Evolutionary conservation across 2,329 filamentous ascomycete genomes (phyloP).

Genomic region (Exophiala oligosperma): DNA sequence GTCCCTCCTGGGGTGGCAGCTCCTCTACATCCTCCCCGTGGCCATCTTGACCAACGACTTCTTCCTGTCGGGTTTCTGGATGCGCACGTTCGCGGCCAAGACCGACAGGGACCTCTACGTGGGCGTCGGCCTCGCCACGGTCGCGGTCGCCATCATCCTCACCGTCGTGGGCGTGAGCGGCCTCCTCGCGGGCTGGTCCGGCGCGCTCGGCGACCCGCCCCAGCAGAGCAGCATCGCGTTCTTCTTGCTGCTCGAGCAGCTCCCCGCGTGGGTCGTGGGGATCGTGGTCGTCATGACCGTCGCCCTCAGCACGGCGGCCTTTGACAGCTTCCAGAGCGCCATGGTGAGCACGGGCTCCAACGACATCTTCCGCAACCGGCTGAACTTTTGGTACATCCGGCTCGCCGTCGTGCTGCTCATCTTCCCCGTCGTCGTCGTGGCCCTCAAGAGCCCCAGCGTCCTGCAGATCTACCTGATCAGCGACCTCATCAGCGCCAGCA

Average conservation of each 20-base stretch:
- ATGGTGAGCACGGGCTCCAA: slow-evolving; percentile 85
- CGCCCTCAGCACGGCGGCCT: slow-evolving; percentile 72
- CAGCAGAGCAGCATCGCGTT: slow-evolving; percentile 69
- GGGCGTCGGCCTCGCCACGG: slow-evolving; percentile 68
- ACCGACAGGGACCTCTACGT: slow-evolving; percentile 77
- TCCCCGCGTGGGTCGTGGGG: slow-evolving; percentile 79
- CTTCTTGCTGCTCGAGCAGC: slow-evolving; percentile 69
- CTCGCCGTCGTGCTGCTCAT: slow-evolving; percentile 69
- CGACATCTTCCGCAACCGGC: slow-evolving; percentile 78
- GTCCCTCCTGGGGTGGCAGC: slow-evolving; percentile 76
- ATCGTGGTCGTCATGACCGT: slow-evolving; percentile 80
- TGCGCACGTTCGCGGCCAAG: slow-evolving; percentile 76
- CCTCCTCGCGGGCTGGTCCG: slow-evolving; percentile 76
- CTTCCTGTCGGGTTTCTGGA: slow-evolving; percentile 82
- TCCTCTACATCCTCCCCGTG: slow-evolving; percentile 79
- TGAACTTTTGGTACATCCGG: slow-evolving; percentile 74
- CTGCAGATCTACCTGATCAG: slow-evolving; percentile 82
- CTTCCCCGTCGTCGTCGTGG: slow-evolving; percentile 71
- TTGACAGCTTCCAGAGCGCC: slow-evolving; percentile 77
- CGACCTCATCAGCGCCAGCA: slow-evolving; percentile 73
- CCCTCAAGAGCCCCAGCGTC: slow-evolving; percentile 71
- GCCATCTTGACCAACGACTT: slow-evolving; percentile 83
- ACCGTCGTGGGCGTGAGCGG: slow-evolving; percentile 72
- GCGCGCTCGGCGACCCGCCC: slow-evolving; percentile 63
- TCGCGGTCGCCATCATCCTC: slow-evolving; percentile 67